Conservation (phyloP, 768 basidiomycete species). For the Mycena venus region DNA sequence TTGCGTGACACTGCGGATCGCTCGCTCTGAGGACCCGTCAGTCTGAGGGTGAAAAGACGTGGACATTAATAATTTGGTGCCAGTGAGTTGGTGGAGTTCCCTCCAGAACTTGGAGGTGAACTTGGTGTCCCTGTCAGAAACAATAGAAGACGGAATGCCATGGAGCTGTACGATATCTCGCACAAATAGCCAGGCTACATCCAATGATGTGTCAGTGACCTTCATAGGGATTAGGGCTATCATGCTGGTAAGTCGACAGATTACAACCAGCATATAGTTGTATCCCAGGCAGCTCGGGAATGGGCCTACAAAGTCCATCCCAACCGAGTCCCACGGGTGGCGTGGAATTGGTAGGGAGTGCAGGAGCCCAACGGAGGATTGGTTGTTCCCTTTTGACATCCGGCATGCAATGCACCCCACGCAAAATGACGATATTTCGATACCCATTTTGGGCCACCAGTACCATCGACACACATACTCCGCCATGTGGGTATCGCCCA, state of each 20-base stretch:
- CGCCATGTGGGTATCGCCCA: neutral
- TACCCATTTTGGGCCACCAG: neutral
- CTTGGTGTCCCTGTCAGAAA: constrained; percentile 41
- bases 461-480: neutral
- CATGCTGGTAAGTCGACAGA: constrained; percentile 7
- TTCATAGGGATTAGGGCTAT: neutral
- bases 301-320: constrained; percentile 50
- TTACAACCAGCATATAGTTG: constrained; percentile 29
- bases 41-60: neutral
- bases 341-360: constrained; percentile 39
- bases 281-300: constrained; percentile 39
- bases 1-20: neutral
- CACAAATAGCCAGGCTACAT: constrained; percentile 19
- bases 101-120: constrained; percentile 35
- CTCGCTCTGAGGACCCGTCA: neutral
- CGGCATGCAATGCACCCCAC: neutral
- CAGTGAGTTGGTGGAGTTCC: constrained; percentile 37
- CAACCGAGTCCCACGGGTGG: constrained; percentile 44
- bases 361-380: constrained; percentile 12
- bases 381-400: neutral
- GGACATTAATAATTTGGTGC: constrained; percentile 40
- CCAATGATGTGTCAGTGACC: neutral
- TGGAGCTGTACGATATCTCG: constrained; percentile 29
- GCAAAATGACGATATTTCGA: constrained; percentile 22
- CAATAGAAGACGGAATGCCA: constrained; percentile 31